Evolutionary conservation across 2,329 filamentous ascomycete genomes (phyloP), one percentile per base, ranked within the genome.

Genomic region (Calycina herbarum): DNA sequence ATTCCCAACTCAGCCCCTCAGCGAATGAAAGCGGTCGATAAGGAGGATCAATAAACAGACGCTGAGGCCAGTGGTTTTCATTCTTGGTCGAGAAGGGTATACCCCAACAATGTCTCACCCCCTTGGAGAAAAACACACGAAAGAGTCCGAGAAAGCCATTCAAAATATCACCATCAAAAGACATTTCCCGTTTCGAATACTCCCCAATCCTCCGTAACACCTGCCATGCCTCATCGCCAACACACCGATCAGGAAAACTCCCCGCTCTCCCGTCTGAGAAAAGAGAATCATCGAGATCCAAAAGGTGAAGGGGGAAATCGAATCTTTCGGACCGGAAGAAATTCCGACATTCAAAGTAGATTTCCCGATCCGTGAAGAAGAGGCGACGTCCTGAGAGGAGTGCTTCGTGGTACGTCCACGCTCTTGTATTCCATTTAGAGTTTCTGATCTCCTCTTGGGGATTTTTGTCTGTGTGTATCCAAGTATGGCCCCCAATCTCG

Each of bases 331-430:
- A 60, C 1, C 35, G 17, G n/a, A 20, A 40, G 20, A 42, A 40
- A 13, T 38, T 38, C 3, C 2, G 15, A 31, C 60, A 62, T 33
- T 56, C 29, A 38, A 29, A 61, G 45, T 64, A 64, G 11, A 61
- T n/a, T 13, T 64, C 57, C 2, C 42, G 15, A 17, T 64, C 31
- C 7, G 63, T 63, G 56, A 66, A 63, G 11, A 62, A 48, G 6
- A 66, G 54, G 40, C 60, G 33, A 13, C 42, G 59, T 20, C 10
- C 8, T 11, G 64, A 63, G 4, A 67, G 58, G 15, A 65, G n/a
- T 8, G 24, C 48, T 57, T 68, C 66, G 48, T 68, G 66, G 31
- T 58, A 66, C 15, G 64, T 68, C 66, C 66, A 68, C 27, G 60
- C 66, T 61, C 66, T 62, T 17, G 56, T 35, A 33, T 42, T 61